Conservation (phyloP, 164 flowering plant genomes). For the Aristolochia californica region DNA sequence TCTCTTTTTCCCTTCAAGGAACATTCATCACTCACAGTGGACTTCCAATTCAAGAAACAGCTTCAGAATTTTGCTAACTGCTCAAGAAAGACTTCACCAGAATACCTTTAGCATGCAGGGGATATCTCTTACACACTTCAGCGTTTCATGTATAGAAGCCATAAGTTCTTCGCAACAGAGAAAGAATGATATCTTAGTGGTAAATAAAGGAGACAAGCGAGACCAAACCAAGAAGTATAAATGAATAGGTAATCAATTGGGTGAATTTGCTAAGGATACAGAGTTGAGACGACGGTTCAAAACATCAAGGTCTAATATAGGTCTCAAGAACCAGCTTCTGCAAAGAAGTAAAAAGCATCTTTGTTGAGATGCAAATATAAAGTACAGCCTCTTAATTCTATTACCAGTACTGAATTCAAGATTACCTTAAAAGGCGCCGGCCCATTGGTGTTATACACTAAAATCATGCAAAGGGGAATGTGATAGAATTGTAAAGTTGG, state of each 20-base stretch:
- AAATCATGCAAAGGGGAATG: conserved; percentile 3
- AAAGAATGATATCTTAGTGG: conserved; percentile 75
- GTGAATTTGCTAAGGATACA: conserved; percentile 52
- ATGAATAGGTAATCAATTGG: background rate
- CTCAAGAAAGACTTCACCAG: background rate
- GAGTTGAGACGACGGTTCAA: conserved; percentile 70
- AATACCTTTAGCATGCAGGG: conserved; percentile 73
- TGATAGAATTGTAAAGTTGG: no score
- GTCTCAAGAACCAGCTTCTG: conserved; percentile 94
- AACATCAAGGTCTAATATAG: conserved; percentile 69
- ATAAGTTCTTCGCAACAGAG: conserved; percentile 68
- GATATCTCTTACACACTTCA: conserved; percentile 81
- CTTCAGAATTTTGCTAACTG: background rate
- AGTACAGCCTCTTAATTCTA: background rate
- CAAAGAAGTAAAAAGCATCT: conserved; percentile 3
- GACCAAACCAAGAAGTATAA: conserved; percentile 3
- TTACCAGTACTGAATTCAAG: background rate
- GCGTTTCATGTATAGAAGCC: conserved; percentile 60
- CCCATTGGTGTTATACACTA: conserved; percentile 98
- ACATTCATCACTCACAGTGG: background rate
- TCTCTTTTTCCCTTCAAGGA: background rate
- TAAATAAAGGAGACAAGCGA: conserved; percentile 15
- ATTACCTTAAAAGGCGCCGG: conserved; percentile 79
- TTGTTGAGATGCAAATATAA: background rate
- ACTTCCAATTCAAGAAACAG: background rate